Percentiles rank a stretch among this genome's conserved stretches.
These are phyloP conservation scores for Irineochytrium annulatum DNA, from an alignment of 192 early-diverging fungal species.

Conservation along the genomic window DNA sequence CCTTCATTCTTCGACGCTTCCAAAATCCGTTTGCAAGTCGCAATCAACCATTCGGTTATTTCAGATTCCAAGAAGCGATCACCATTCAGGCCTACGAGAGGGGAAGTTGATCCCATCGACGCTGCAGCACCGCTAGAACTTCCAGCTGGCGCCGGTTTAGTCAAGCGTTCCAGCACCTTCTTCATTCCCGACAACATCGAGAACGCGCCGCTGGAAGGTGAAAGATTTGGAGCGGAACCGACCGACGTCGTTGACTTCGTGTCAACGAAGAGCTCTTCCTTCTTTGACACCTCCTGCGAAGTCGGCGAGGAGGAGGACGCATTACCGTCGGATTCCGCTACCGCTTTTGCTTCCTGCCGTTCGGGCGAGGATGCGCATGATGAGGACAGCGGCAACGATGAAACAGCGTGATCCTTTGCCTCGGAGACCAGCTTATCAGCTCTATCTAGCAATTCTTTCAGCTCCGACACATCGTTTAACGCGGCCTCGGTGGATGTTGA, in stretches of 20 bases:
- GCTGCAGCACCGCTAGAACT: not conserved
- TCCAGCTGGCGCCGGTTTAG: not conserved
- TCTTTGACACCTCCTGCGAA: no score
- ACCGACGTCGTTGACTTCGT: not conserved
- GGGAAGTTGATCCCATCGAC: not conserved
- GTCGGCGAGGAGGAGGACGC: no score
- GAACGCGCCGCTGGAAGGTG: not conserved
- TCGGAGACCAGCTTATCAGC: not conserved
- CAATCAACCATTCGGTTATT: slow-evolving; percentile 26
- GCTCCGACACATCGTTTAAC: not conserved
- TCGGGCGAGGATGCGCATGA: no score
- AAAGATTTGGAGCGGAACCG: not conserved
- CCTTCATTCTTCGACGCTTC: no score
- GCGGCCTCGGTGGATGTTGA: not conserved
- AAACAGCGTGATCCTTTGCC: no score
- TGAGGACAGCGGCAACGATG: no score
- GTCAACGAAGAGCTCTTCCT: no score
- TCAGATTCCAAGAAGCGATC: slow-evolving; percentile 23
- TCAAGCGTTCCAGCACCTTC: slow-evolving; percentile 27
- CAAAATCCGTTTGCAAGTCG: not conserved
- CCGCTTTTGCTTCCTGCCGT: no score
- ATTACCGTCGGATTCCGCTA: no score
- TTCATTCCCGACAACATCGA: slow-evolving; percentile 24
- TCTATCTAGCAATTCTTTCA: not conserved
- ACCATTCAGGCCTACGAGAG: slow-evolving; percentile 27